These are phyloP conservation scores for Eimeria tenella DNA, from an alignment of 169 alveolate genomes.

Conservation along the genomic window DNA sequence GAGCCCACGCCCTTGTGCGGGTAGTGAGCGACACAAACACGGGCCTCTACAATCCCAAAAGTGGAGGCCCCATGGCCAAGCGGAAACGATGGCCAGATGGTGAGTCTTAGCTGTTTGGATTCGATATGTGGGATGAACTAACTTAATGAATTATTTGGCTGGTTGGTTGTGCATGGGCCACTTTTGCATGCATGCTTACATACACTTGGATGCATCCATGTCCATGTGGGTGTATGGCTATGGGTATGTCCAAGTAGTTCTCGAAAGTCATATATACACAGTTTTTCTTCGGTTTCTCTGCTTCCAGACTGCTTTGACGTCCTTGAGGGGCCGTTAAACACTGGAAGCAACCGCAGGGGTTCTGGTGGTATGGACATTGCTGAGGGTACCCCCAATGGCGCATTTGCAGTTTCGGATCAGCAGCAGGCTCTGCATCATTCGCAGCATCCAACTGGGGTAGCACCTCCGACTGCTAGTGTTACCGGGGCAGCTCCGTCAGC, in stretches of 20 bases:
- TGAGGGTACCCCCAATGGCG: not conserved
- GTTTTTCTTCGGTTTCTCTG: not conserved
- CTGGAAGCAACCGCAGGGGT: not conserved
- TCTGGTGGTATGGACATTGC: not conserved
- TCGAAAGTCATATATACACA: no score
- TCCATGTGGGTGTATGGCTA: no score
- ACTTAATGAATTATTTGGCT: not conserved
- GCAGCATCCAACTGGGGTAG: not conserved
- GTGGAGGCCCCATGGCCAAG: constrained; percentile 33
- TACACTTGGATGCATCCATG: no score
- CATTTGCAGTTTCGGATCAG: not conserved
- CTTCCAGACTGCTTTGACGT: constrained; percentile 29
- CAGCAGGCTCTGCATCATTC: not conserved
- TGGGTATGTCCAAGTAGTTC: no score
- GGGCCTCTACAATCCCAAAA: not conserved
- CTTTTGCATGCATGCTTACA: no score
- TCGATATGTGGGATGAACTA: not conserved
- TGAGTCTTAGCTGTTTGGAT: not conserved
- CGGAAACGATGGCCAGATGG: constrained; percentile 52
- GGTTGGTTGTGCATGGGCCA: not conserved
- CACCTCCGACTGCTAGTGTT: not conserved
- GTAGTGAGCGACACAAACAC: constrained; percentile 71
- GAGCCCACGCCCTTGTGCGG: constrained; percentile 68
- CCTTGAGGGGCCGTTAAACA: not conserved
- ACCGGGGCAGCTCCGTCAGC: constrained; percentile 12